phyloP scores from a whole-genome alignment of 148 eudicot species.

The Persicaria tinctoria region DNA sequence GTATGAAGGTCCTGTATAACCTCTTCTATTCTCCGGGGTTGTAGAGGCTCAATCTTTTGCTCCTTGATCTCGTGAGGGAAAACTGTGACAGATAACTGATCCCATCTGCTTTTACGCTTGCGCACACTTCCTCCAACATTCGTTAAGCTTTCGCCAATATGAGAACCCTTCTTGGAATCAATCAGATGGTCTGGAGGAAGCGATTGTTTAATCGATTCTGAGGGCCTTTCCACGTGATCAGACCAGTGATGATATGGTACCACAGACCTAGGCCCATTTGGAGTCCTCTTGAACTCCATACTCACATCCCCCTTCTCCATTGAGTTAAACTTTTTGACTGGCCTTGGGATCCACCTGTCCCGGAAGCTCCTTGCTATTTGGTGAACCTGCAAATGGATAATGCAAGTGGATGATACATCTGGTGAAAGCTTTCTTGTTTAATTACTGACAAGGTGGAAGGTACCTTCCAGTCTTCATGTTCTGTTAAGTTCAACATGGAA shows the following conservation, averaged over 20 bases:
- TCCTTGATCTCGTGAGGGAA: slow-evolving; percentile 25
- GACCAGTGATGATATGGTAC: slow-evolving; percentile 29
- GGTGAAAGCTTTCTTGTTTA: not conserved
- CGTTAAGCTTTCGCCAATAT: slow-evolving; percentile 17
- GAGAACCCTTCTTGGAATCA: slow-evolving; percentile 32
- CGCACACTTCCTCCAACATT: slow-evolving; percentile 28
- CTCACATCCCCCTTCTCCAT: slow-evolving; percentile 38
- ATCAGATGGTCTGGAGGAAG: slow-evolving; percentile 15
- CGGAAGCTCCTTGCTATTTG: slow-evolving; percentile 87
- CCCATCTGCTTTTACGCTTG: slow-evolving; percentile 95
- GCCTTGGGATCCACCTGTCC: slow-evolving; percentile 69
- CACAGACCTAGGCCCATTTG: slow-evolving; percentile 21
- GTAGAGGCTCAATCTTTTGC: slow-evolving; percentile 15
- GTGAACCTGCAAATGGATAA: slow-evolving; percentile 47
- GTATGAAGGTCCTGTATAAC: not conserved
- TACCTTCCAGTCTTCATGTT: slow-evolving; percentile 88
- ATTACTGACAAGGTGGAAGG: not conserved
- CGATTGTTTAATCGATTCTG: slow-evolving; percentile 37
- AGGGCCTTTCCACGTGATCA: slow-evolving; percentile 27
- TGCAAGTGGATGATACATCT: not conserved
- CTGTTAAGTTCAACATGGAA: slow-evolving; percentile 79
- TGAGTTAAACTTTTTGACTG: slow-evolving; percentile 35
- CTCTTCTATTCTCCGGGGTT: slow-evolving; percentile 16
- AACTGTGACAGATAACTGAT: slow-evolving; percentile 35
- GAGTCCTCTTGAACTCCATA: slow-evolving; percentile 32